A percentile compares a stretch with the other conserved stretches of the same genome.
Evolutionary conservation across 1,284 basidiomycete species (phyloP).

Genomic region (Ceratobasidium sp.): DNA sequence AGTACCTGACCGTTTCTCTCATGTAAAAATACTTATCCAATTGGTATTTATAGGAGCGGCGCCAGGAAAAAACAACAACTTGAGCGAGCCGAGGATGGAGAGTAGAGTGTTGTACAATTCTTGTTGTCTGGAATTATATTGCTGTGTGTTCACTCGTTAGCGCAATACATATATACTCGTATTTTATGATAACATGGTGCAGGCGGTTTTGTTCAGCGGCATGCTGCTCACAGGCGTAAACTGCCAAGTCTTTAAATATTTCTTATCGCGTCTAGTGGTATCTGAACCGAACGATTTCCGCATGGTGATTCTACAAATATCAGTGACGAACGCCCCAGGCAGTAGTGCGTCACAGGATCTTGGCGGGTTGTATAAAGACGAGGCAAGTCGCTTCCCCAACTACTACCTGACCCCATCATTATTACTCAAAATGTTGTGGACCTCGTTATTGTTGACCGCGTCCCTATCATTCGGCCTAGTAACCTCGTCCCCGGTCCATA

Average conservation of each 20-base stretch:
- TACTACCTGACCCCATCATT: neutral
- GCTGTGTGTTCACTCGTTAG: neutral
- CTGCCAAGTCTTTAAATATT: neutral
- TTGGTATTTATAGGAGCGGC: constrained; percentile 63
- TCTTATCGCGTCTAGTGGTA: neutral
- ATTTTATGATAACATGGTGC: constrained; percentile 16
- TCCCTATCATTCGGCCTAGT: constrained; percentile 8
- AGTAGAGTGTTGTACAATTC: constrained; percentile 13
- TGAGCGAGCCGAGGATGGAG: constrained; percentile 67
- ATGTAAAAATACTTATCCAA: constrained; percentile 1
- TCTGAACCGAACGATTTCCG: neutral
- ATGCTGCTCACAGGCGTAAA: neutral
- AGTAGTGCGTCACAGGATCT: constrained; percentile 25
- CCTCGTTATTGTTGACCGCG: constrained; percentile 15
- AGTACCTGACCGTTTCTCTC: constrained; percentile 57
- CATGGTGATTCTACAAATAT: neutral
- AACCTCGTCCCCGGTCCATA: constrained; percentile 3
- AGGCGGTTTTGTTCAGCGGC: neutral
- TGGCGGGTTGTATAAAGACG: neutral
- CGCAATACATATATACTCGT: constrained; percentile 28
- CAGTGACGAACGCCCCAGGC: neutral
- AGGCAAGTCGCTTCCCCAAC: neutral
- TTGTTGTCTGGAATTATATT: constrained; percentile 13
- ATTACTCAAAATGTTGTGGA: constrained; percentile 23
- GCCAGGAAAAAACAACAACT: constrained; percentile 81